Evolutionary conservation across 768 basidiomycete species (phyloP).

Genomic region (Rhodotorula taiwanensis): DNA sequence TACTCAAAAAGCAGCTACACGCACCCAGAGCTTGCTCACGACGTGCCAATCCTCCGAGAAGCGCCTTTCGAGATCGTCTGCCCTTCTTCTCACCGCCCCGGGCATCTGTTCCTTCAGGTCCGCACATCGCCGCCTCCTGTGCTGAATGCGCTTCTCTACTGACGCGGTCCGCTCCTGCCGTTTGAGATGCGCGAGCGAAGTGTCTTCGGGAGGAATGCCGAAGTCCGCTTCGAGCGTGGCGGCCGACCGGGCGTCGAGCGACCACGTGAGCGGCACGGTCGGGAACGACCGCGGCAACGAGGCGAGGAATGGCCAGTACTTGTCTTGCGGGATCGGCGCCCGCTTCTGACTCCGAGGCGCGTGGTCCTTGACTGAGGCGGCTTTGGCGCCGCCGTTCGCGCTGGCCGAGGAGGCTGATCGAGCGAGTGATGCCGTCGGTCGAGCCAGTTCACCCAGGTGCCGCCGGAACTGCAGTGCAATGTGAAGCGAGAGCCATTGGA

Average conservation of each 20-base stretch:
- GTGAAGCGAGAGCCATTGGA: conserved; percentile 74
- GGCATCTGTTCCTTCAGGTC: conserved; percentile 52
- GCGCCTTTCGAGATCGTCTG: conserved; percentile 50
- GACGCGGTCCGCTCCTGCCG: conserved; percentile 24
- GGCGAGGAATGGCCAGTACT: conserved; percentile 64
- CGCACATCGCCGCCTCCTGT: conserved; percentile 31
- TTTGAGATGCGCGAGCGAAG: conserved; percentile 38
- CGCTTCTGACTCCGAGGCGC: background rate
- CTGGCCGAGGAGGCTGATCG: background rate
- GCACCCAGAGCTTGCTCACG: conserved; percentile 39
- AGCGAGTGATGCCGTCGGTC: no score
- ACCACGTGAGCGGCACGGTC: conserved; percentile 76
- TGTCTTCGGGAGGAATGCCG: background rate
- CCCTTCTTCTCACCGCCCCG: conserved; percentile 47
- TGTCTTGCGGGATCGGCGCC: background rate
- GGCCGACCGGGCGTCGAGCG: conserved; percentile 18
- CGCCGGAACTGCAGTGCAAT: conserved; percentile 54
- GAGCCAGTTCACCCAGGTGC: conserved; percentile 33
- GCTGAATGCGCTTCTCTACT: background rate
- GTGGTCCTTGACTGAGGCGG: background rate
- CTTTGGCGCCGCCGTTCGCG: background rate
- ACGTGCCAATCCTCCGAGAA: conserved; percentile 58
- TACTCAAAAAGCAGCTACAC: background rate
- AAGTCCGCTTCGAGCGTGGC: conserved; percentile 6
- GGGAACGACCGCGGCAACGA: conserved; percentile 66